Conservation (phyloP, 805 yeast species). For the Starmerella vaccinii region DNA sequence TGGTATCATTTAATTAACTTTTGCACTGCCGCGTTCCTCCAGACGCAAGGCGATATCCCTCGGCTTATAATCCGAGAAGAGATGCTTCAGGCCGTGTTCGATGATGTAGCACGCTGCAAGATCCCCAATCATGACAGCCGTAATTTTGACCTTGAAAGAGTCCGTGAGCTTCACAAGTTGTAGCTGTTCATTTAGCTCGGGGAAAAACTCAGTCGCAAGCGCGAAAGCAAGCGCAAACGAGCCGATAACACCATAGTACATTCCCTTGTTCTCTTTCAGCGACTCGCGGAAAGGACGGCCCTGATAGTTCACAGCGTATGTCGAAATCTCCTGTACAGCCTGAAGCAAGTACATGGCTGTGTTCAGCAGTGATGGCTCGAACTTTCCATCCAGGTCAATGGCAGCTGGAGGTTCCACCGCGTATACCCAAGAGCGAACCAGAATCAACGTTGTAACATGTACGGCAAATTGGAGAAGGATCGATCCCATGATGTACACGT, state of each 20-base stretch:
- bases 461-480: slow-evolving; percentile 93
- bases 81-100: slow-evolving; percentile 69
- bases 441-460: slow-evolving; percentile 72
- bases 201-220: slow-evolving; percentile 89
- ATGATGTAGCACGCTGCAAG: slow-evolving; percentile 64
- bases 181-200: slow-evolving; percentile 87
- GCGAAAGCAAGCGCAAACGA: slow-evolving; percentile 80
- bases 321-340: slow-evolving; percentile 91
- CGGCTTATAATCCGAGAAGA: slow-evolving; percentile 84
- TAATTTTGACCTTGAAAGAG: slow-evolving; percentile 66
- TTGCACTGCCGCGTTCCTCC: slow-evolving; percentile 26
- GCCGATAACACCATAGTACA: slow-evolving; percentile 90
- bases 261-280: slow-evolving; percentile 81
- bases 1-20: slow-evolving; percentile 4
- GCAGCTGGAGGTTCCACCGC: slow-evolving; percentile 67
- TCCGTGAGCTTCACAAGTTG: slow-evolving; percentile 77
- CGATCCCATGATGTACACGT: slow-evolving; percentile 93
- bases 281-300: slow-evolving; percentile 94
- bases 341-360: slow-evolving; percentile 93
- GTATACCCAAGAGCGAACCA: slow-evolving; percentile 75
- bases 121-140: slow-evolving; percentile 63
- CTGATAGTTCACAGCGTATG: slow-evolving; percentile 95
- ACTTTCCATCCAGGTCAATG: slow-evolving; percentile 82
- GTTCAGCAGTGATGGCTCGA: slow-evolving; percentile 80
- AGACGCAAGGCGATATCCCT: slow-evolving; percentile 66